Conservation (phyloP, 352 stramenopile species). For the Globisporangium splendens region DNA sequence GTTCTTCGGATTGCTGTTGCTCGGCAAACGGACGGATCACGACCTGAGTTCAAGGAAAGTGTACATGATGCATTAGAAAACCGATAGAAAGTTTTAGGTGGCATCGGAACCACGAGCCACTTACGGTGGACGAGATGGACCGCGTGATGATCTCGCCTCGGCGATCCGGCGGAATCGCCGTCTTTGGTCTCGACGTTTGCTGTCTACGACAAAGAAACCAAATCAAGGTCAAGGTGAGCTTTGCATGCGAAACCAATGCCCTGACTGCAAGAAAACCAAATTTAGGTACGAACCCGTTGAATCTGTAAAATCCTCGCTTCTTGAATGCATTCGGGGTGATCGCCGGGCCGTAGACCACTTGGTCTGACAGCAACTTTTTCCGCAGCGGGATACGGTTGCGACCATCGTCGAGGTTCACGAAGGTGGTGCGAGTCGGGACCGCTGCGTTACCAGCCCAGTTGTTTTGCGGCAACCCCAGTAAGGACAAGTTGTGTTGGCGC, state of each 20-base stretch:
- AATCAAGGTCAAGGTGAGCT: too few relatives aligned
- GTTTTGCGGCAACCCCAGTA: conserved; percentile 3
- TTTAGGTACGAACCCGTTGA: too few relatives aligned
- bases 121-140: conserved; percentile 35
- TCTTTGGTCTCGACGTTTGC: conserved; percentile 24
- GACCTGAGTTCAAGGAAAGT: conserved; percentile 20
- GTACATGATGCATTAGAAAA: neutral
- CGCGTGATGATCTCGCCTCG: conserved; percentile 47
- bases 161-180: conserved; percentile 21
- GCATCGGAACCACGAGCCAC: conserved; percentile 3
- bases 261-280: neutral
- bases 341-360: conserved; percentile 60
- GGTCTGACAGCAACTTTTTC: conserved; percentile 41
- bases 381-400: conserved; percentile 61
- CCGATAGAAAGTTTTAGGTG: too few relatives aligned
- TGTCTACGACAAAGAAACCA: neutral
- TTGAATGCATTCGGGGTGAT: conserved; percentile 49
- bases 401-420: conserved; percentile 53
- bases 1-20: conserved; percentile 6
- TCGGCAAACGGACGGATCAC: conserved; percentile 56
- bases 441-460: conserved; percentile 13
- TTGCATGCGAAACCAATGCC: too few relatives aligned
- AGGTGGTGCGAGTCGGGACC: conserved; percentile 11
- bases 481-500: conserved; percentile 4
- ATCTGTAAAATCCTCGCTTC: neutral